phyloP scores from a whole-genome alignment of 148 eudicot genomes.

The Oxyria digyna region DNA sequence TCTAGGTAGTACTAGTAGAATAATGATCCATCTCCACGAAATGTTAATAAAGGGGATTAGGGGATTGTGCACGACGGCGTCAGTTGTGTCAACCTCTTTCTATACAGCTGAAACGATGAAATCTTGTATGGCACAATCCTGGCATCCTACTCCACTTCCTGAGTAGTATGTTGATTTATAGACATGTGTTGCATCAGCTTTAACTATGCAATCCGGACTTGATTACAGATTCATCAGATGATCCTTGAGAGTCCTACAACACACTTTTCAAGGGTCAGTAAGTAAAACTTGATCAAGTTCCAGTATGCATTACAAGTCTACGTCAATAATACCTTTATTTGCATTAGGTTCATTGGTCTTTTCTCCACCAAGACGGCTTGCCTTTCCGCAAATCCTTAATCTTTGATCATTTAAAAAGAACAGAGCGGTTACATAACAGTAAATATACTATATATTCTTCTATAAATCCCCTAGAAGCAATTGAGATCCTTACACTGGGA shows the following conservation, averaged over 20 bases:
- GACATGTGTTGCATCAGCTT: neutral
- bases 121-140: too few species aligned
- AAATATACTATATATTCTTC: neutral
- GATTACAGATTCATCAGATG: neutral
- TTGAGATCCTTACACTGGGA: constrained; percentile 33
- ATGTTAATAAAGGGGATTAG: too few species aligned
- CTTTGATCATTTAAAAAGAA: neutral
- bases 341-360: neutral
- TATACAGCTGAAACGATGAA: too few species aligned
- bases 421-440: neutral
- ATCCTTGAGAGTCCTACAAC: neutral
- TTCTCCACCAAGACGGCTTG: neutral
- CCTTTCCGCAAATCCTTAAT: constrained; percentile 1
- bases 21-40: too few species aligned
- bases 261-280: neutral
- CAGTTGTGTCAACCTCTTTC: too few species aligned
- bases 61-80: too few species aligned
- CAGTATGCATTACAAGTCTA: neutral
- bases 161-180: neutral
- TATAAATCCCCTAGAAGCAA: neutral
- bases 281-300: neutral
- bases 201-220: neutral
- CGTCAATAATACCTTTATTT: neutral
- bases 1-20: too few species aligned
- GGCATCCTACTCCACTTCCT: neutral